These are phyloP conservation scores for Salmacisia buchloeana DNA, from an alignment of 1,284 basidiomycete species.

Conservation along the genomic window DNA sequence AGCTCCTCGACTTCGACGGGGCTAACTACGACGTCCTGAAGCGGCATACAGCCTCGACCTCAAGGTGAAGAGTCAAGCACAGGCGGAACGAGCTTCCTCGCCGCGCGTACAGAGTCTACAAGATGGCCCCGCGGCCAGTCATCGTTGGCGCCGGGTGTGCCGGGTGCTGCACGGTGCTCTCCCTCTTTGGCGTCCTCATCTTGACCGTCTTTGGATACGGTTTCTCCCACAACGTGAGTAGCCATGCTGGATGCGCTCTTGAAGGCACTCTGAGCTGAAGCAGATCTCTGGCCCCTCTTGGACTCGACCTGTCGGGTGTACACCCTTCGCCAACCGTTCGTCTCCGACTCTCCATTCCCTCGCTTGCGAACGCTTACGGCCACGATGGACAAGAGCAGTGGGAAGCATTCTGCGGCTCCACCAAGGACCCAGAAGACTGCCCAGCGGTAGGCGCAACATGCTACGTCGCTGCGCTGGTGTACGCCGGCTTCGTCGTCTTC, in stretches of 20 bases:
- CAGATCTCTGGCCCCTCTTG: no score
- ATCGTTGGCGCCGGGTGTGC: constrained; percentile 33
- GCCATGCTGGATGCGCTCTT: neutral
- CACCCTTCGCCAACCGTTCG: no score
- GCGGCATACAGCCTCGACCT: no score
- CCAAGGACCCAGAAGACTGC: constrained; percentile 54
- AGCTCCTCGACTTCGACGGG: no score
- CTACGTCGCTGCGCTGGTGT: constrained; percentile 56
- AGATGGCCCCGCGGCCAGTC: neutral
- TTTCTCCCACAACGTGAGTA: neutral
- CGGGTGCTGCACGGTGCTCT: constrained; percentile 57
- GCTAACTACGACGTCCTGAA: no score
- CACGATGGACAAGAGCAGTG: constrained; percentile 37
- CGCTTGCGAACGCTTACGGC: no score
- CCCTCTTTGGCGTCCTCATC: constrained; percentile 56
- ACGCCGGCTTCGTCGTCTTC: constrained; percentile 55
- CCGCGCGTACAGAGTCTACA: neutral
- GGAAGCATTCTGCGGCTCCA: constrained; percentile 56
- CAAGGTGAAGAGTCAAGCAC: no score
- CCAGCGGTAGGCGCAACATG: constrained; percentile 53
- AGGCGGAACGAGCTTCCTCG: no score
- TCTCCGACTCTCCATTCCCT: no score
- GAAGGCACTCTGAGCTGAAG: no score
- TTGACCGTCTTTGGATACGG: constrained; percentile 51
- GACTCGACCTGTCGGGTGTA: no score